A percentile compares a stretch with the other conserved stretches of the same genome.
Conservation (phyloP, 2,329 filamentous ascomycete species). For the Zasmidium cellare region DNA sequence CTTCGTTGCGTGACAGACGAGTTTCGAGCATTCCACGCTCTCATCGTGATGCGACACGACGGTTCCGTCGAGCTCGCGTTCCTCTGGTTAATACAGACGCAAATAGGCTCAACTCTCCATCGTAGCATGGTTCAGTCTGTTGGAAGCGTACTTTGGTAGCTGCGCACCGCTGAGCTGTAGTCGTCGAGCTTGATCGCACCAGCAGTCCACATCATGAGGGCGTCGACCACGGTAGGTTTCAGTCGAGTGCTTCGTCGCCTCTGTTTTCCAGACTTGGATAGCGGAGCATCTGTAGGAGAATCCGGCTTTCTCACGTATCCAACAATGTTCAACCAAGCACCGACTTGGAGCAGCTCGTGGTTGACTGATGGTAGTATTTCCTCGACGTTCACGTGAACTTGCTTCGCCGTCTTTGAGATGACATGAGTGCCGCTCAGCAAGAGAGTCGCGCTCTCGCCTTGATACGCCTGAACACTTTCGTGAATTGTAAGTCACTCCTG, state of each 20-base stretch:
- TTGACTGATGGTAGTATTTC: constrained; percentile 68
- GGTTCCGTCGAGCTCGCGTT: too few relatives aligned
- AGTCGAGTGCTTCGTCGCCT: background rate
- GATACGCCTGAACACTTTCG: constrained; percentile 60
- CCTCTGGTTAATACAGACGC: too few relatives aligned
- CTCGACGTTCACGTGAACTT: constrained; percentile 68
- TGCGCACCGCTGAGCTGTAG: constrained; percentile 64
- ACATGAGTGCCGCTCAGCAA: constrained; percentile 56
- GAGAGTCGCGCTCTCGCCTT: constrained; percentile 59
- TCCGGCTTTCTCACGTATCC: constrained; percentile 59
- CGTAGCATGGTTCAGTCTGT: background rate
- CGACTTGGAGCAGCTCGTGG: constrained; percentile 64
- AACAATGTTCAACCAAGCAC: constrained; percentile 87
- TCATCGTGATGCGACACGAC: too few relatives aligned
- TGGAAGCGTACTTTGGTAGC: constrained; percentile 12
- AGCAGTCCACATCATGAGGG: constrained; percentile 74
- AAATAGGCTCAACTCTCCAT: too few relatives aligned
- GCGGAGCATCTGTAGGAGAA: background rate
- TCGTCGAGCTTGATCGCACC: constrained; percentile 68
- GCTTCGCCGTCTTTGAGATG: background rate
- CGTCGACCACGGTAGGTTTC: constrained; percentile 58
- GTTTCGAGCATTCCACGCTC: too few relatives aligned
- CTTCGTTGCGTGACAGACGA: too few relatives aligned
- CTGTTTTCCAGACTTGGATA: background rate
- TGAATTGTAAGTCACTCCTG: constrained; percentile 5